phyloP scores from a whole-genome alignment of 495 filamentous ascomycete genomes.

The Trichoderma virens region DNA sequence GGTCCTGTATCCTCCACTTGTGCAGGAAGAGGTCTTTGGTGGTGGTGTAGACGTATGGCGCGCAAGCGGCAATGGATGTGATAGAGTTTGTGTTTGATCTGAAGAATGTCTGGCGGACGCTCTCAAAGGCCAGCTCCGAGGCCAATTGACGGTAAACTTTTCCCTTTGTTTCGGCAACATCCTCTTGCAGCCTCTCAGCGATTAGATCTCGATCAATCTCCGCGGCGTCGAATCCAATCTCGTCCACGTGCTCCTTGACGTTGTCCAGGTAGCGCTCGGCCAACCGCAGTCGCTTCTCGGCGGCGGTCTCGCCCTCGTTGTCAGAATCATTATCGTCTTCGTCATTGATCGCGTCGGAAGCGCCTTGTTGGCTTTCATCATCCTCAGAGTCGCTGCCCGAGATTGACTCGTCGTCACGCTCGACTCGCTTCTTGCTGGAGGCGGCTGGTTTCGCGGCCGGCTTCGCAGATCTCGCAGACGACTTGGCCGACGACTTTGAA shows the following conservation, averaged over 20 bases:
- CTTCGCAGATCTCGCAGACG: constrained; percentile 35
- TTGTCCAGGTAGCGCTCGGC: constrained; percentile 92
- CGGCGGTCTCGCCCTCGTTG: constrained; percentile 69
- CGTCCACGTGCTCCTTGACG: constrained; percentile 71
- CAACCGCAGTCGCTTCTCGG: constrained; percentile 76
- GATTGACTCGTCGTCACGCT: constrained; percentile 62
- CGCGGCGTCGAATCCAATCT: constrained; percentile 79
- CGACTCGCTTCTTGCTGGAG: constrained; percentile 49
- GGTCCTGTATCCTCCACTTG: constrained; percentile 74
- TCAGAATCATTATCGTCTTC: constrained; percentile 47
- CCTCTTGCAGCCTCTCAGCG: constrained; percentile 80
- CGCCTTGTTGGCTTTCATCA: constrained; percentile 28
- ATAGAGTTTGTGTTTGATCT: constrained; percentile 67
- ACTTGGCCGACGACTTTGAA: constrained; percentile 28
- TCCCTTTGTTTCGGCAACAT: constrained; percentile 89
- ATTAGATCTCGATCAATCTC: constrained; percentile 89
- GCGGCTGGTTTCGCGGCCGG: constrained; percentile 18
- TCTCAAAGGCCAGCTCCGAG: constrained; percentile 54
- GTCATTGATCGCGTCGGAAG: constrained; percentile 27
- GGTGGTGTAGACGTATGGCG: constrained; percentile 77
- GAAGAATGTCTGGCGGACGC: constrained; percentile 60
- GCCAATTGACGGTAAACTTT: constrained; percentile 75
- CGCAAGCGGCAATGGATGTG: constrained; percentile 69
- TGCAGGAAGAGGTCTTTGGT: constrained; percentile 75
- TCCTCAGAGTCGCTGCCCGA: constrained; percentile 67